Evolutionary conservation across 768 basidiomycete species (phyloP).

Genomic region (Kwoniella sp.): DNA sequence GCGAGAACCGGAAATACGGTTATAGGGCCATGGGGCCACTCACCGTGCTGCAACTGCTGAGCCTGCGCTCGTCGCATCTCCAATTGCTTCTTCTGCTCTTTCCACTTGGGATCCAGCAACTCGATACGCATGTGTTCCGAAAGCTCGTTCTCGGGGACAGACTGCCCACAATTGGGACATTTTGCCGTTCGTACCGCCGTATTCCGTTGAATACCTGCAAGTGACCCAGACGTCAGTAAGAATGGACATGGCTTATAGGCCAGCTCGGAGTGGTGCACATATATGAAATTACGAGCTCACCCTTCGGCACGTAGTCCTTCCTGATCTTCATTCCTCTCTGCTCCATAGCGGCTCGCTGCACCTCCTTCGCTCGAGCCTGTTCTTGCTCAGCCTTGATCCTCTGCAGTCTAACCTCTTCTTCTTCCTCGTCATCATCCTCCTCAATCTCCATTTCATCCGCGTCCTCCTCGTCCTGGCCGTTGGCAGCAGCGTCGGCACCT

Average conservation of each 20-base stretch:
- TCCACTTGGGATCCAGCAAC: slow-evolving; percentile 95
- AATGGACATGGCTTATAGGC: not conserved
- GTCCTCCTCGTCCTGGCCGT: slow-evolving; percentile 49
- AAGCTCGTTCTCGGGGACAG: slow-evolving; percentile 91
- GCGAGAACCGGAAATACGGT: not conserved
- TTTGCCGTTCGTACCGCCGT: slow-evolving; percentile 73
- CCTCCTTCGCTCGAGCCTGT: slow-evolving; percentile 73
- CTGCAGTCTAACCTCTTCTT: slow-evolving; percentile 63
- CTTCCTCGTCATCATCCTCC: slow-evolving; percentile 73
- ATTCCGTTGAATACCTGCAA: slow-evolving; percentile 58
- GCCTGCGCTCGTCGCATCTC: slow-evolving; percentile 79
- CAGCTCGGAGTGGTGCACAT: too few relatives aligned
- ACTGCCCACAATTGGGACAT: slow-evolving; percentile 92
- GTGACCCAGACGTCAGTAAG: not conserved
- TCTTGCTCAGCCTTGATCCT: slow-evolving; percentile 63
- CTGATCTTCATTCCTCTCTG: slow-evolving; percentile 53
- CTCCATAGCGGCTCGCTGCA: slow-evolving; percentile 69
- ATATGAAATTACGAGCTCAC: slow-evolving; percentile 60
- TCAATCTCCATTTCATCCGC: slow-evolving; percentile 68
- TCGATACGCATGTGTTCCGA: slow-evolving; percentile 99
- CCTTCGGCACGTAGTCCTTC: slow-evolving; percentile 92
- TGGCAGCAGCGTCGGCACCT: slow-evolving; percentile 57
- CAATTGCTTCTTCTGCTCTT: slow-evolving; percentile 84
- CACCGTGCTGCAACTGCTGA: slow-evolving; percentile 56
- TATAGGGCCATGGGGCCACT: too few relatives aligned